phyloP scores from a whole-genome alignment of 352 stramenopile genomes.

The Globisporangium carolinianum region DNA sequence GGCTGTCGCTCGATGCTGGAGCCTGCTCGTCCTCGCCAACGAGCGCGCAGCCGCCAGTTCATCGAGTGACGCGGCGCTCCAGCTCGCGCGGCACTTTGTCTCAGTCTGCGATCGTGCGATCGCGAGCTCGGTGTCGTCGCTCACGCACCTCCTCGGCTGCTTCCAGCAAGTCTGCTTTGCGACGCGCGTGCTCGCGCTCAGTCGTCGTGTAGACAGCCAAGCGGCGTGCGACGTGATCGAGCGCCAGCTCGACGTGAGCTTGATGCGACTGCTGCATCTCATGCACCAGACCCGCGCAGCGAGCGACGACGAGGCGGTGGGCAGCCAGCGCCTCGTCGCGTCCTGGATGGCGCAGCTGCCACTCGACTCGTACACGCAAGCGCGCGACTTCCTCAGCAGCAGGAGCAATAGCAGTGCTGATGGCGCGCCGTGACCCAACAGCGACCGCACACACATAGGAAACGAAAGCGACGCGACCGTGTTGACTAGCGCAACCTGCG shows the following conservation, averaged over 20 bases:
- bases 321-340: constrained; percentile 24
- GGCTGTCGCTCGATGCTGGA: constrained; percentile 31
- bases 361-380: constrained; percentile 13
- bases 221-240: constrained; percentile 6
- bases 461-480: not conserved
- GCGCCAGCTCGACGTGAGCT: constrained; percentile 23
- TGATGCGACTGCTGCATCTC: constrained; percentile 28
- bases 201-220: constrained; percentile 10
- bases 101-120: constrained; percentile 15
- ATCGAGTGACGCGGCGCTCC: constrained; percentile 10
- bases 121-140: constrained; percentile 16
- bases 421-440: not conserved
- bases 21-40: constrained; percentile 7
- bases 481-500: too few species aligned
- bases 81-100: constrained; percentile 22
- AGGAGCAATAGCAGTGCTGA: not conserved
- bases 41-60: not conserved
- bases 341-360: constrained; percentile 28
- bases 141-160: constrained; percentile 20
- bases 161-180: constrained; percentile 31
- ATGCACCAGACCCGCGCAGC: constrained; percentile 13
- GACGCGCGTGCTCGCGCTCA: constrained; percentile 6
- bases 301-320: constrained; percentile 6
- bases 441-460: not conserved
- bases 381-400: constrained; percentile 9